phyloP scores from a whole-genome alignment of 1,284 basidiomycete species.

The Tetrapyrgos nigripes region DNA sequence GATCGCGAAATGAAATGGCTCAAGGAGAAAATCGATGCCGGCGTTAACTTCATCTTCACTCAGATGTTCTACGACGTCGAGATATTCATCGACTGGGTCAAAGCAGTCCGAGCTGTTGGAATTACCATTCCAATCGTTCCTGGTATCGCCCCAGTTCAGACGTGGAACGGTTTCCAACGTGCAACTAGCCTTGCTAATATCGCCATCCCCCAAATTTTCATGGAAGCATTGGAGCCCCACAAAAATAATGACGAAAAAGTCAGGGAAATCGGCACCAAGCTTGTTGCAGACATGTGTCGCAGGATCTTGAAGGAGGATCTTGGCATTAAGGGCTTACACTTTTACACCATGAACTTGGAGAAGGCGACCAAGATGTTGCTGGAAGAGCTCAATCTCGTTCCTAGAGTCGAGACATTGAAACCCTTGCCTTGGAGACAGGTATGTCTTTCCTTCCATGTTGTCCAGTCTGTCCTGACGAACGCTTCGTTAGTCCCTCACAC shows the following conservation, averaged over 20 bases:
- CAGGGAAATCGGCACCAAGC: constrained; percentile 85
- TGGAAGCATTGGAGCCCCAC: constrained; percentile 87
- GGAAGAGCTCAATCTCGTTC: constrained; percentile 86
- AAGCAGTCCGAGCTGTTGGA: constrained; percentile 81
- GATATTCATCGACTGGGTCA: constrained; percentile 87
- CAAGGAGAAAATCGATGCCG: constrained; percentile 88
- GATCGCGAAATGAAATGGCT: constrained; percentile 87
- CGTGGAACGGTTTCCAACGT: constrained; percentile 95
- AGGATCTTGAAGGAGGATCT: constrained; percentile 80
- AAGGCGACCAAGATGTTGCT: constrained; percentile 94
- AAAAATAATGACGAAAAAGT: constrained; percentile 94
- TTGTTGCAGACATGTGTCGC: constrained; percentile 90
- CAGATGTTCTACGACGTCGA: constrained; percentile 96
- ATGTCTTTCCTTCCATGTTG: constrained; percentile 19
- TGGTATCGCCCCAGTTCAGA: constrained; percentile 97
- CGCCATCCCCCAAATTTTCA: constrained; percentile 81
- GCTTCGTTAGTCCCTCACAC: constrained; percentile 77
- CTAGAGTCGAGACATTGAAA: constrained; percentile 85
- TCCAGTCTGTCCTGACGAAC: constrained; percentile 12
- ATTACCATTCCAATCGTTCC: constrained; percentile 96
- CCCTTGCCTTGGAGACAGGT: constrained; percentile 94
- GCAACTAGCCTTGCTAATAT: constrained; percentile 91
- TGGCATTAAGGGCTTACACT: constrained; percentile 89
- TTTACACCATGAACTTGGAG: constrained; percentile 99
- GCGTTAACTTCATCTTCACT: constrained; percentile 92